These are phyloP conservation scores for Thoreauomyces humboldtii DNA, from an alignment of 192 early-diverging fungal species.

Conservation along the genomic window DNA sequence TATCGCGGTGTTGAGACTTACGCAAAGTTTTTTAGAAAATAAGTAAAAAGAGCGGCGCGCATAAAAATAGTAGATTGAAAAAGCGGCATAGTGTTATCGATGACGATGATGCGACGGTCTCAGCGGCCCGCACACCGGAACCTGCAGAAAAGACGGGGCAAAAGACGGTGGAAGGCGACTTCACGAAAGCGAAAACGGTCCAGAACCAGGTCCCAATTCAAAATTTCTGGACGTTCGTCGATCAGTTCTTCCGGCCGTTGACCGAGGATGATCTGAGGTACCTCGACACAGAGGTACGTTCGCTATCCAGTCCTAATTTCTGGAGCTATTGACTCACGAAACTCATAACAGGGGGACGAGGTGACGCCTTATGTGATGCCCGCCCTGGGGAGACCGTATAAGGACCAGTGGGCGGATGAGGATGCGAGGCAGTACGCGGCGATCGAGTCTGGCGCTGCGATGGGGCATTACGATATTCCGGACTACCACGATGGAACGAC, in stretches of 20 bases:
- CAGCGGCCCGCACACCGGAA: constrained; percentile 19
- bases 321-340: too few relatives aligned
- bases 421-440: constrained; percentile 39
- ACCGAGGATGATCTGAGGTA: constrained; percentile 76
- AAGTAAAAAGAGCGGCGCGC: constrained; percentile 21
- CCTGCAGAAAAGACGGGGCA: constrained; percentile 5
- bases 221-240: constrained; percentile 76
- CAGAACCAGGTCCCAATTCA: constrained; percentile 79
- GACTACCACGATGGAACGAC: too few relatives aligned
- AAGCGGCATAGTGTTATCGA: constrained; percentile 20
- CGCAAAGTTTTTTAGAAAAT: constrained; percentile 3
- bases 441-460: too few relatives aligned
- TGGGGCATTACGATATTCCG: too few relatives aligned
- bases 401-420: constrained; percentile 57
- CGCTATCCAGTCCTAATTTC: background rate
- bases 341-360: constrained; percentile 56
- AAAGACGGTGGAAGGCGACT: constrained; percentile 41
- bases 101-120: background rate
- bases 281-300: constrained; percentile 55
- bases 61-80: constrained; percentile 30
- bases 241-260: constrained; percentile 80
- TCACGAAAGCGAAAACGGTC: constrained; percentile 44
- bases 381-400: constrained; percentile 75
- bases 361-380: constrained; percentile 75
- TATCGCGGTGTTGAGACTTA: too few relatives aligned